phyloP scores from a whole-genome alignment of 192 early-diverging fungal species.

The Coemansia sp. region DNA sequence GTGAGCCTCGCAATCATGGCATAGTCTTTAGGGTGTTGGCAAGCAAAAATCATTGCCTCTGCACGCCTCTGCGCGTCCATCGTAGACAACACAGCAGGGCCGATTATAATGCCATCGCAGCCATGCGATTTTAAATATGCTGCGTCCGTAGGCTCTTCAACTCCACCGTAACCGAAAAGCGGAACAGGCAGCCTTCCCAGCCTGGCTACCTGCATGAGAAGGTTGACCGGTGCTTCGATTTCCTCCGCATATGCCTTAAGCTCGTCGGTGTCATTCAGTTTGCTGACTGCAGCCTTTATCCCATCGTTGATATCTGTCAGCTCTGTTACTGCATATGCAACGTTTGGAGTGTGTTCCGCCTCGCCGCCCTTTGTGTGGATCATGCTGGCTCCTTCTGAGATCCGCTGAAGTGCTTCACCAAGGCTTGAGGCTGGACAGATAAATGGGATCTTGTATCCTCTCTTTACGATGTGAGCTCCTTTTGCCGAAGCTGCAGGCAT shows the following conservation, averaged over 20 bases:
- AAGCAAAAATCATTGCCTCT: constrained; percentile 84
- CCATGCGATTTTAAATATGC: constrained; percentile 96
- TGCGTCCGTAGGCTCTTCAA: constrained; percentile 94
- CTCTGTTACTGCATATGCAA: not conserved
- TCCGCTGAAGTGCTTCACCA: constrained; percentile 85
- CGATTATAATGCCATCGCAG: constrained; percentile 95
- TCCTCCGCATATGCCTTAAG: constrained; percentile 86
- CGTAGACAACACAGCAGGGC: constrained; percentile 87
- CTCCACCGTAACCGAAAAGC: constrained; percentile 94
- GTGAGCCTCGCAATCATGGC: not conserved
- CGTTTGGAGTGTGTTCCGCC: not conserved
- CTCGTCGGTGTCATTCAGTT: constrained; percentile 65
- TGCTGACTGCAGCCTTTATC: constrained; percentile 52
- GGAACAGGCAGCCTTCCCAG: constrained; percentile 93
- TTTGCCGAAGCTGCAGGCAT: constrained; percentile 73
- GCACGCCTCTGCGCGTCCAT: constrained; percentile 88
- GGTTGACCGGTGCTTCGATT: constrained; percentile 77
- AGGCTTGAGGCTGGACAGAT: constrained; percentile 89
- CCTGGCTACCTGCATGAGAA: constrained; percentile 80
- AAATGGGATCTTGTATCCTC: constrained; percentile 83
- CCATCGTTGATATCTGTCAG: constrained; percentile 6
- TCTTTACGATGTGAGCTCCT: constrained; percentile 89
- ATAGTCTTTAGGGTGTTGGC: constrained; percentile 83
- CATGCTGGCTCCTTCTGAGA: constrained; percentile 93
- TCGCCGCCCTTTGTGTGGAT: constrained; percentile 80